Evolutionary conservation across 169 alveolate genomes (phyloP), one percentile per base, ranked within the genome.

Genomic region (Plasmodium coatneyi): DNA sequence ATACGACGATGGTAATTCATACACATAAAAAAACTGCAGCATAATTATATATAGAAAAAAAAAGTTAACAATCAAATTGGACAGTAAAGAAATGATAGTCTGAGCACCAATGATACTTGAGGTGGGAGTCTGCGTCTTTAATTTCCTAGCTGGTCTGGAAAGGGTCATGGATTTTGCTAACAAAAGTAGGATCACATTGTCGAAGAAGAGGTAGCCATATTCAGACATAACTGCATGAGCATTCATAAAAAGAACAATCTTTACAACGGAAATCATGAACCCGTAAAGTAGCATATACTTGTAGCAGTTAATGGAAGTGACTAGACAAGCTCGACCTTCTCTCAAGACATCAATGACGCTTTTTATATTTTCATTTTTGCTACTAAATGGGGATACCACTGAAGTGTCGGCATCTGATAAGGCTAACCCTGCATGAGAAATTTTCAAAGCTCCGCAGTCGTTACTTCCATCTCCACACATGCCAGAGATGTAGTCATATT

Each of bases 381-480:
- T 96, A 43, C 98, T 96, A 92, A 98, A 98, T 3, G 99, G 98
- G 5, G 99, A 97, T 5, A 98, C 98, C 83, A 98, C 96, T 0
- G 99, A 97, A 1, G 98, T 97, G 52, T 97, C 79, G 19, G 95
- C 98, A 36, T 93, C 95, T 1, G 99, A 98, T 36, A 98, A 90
- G n/a, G 99, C 97, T 52, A 98, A 95, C 5, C 99, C 99, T 2
- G 98, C 98, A 87, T 98, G 99, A 5, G 99, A 97, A 19, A 97
- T 97, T 43, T 98, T 96, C 70, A 98, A 93, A 16, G 99, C 99
- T n/a, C 98, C 97, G 90, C 99, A 98, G 96, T 98, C 99, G 87
- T 98, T 98, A 22, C 98, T 98, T 3, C 99, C 99, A 87, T 98
- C 99, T 1, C 99, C 99, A 49, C 98, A 97, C 99, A 98, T 98